These are phyloP conservation scores for Nowakowskiella sp. DNA, from an alignment of 192 early-diverging fungal species.

Conservation along the genomic window DNA sequence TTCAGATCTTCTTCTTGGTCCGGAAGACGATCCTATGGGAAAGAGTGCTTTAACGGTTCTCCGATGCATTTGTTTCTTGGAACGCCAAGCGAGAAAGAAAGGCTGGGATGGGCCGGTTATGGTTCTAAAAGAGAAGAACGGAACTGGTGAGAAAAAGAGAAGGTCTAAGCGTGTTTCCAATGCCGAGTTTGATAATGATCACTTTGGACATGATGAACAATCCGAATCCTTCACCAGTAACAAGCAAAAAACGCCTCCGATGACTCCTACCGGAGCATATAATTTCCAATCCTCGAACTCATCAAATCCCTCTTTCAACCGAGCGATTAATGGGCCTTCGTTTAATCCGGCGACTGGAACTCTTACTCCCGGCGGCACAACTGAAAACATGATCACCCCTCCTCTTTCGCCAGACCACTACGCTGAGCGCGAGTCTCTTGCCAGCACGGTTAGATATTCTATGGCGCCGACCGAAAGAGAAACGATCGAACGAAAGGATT, in stretches of 20 bases:
- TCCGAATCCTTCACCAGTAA: not conserved
- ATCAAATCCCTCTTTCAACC: too few species aligned
- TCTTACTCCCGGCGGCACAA: not conserved
- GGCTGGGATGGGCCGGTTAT: slow-evolving; percentile 40
- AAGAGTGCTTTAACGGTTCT: slow-evolving; percentile 33
- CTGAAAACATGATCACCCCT: not conserved
- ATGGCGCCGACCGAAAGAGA: not conserved
- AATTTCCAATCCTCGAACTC: too few species aligned
- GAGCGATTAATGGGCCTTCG: too few species aligned
- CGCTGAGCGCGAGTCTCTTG: not conserved
- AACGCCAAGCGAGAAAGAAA: slow-evolving; percentile 33
- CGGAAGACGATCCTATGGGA: slow-evolving; percentile 17
- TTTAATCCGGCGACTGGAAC: not conserved
- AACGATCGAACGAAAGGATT: too few species aligned
- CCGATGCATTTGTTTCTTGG: slow-evolving; percentile 35
- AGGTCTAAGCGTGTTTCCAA: not conserved
- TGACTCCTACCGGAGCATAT: slow-evolving; percentile 10
- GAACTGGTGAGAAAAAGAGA: not conserved
- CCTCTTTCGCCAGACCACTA: not conserved
- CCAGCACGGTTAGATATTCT: not conserved
- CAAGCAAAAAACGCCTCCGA: slow-evolving; percentile 4
- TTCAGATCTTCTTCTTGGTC: slow-evolving; percentile 28
- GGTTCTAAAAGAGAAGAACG: slow-evolving; percentile 16
- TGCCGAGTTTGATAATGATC: slow-evolving; percentile 6
- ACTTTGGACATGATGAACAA: not conserved